Conservation (phyloP, 805 yeast species). For the Ogataea kodamae region DNA sequence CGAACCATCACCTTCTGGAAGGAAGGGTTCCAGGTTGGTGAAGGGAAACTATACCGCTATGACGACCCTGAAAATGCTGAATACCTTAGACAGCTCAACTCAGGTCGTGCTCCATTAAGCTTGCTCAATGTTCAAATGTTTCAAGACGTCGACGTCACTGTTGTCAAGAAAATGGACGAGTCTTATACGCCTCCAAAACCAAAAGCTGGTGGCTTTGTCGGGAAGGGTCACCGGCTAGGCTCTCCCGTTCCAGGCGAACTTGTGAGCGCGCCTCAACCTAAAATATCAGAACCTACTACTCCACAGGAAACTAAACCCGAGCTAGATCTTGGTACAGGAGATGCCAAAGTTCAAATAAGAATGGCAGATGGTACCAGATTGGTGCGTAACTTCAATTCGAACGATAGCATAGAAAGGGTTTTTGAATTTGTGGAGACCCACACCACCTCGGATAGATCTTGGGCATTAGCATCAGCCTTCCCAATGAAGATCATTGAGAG, state of each 20-base stretch:
- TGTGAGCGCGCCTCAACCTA: slow-evolving; percentile 20
- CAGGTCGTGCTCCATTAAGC: slow-evolving; percentile 88
- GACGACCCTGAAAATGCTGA: slow-evolving; percentile 89
- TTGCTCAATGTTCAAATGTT: slow-evolving; percentile 80
- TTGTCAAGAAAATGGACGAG: slow-evolving; percentile 77
- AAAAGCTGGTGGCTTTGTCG: slow-evolving; percentile 59
- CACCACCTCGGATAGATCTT: slow-evolving; percentile 45
- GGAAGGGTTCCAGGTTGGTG: slow-evolving; percentile 94
- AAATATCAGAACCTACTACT: slow-evolving; percentile 11
- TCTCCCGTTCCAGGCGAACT: slow-evolving; percentile 80
- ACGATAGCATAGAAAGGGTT: slow-evolving; percentile 60
- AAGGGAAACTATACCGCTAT: slow-evolving; percentile 79
- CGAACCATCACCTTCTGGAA: slow-evolving; percentile 93
- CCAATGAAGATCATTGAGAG: slow-evolving; percentile 73
- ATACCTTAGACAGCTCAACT: slow-evolving; percentile 73
- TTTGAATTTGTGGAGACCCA: slow-evolving; percentile 63
- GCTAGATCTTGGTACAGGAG: slow-evolving; percentile 38
- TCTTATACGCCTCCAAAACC: slow-evolving; percentile 57
- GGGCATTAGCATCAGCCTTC: slow-evolving; percentile 72
- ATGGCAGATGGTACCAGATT: slow-evolving; percentile 76
- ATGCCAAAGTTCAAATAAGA: slow-evolving; percentile 75
- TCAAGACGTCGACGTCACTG: slow-evolving; percentile 90
- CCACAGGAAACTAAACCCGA: slow-evolving; percentile 13
- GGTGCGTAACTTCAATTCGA: slow-evolving; percentile 58
- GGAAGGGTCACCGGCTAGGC: slow-evolving; percentile 83